Conservation (phyloP, 2,329 filamentous ascomycete genomes). For the Beauveria bassiana region DNA sequence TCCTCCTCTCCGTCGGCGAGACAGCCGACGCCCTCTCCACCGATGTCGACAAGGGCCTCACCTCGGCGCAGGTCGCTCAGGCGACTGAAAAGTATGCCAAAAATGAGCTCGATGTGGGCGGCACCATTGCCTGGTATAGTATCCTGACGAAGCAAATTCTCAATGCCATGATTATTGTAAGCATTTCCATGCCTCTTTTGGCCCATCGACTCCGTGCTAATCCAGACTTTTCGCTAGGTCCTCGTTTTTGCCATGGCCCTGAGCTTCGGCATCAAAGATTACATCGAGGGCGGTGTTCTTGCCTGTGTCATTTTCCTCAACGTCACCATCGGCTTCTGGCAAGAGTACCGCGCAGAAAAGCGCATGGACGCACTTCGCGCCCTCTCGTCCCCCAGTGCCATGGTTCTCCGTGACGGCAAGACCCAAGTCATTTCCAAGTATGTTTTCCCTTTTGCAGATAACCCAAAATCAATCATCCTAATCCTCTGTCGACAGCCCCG, state of each 20-base stretch:
- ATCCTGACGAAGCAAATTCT: constrained; percentile 65
- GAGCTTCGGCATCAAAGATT: constrained; percentile 59
- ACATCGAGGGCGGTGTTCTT: constrained; percentile 60
- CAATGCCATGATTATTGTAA: constrained; percentile 69
- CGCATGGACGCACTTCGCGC: constrained; percentile 57
- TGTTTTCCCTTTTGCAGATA: constrained; percentile 21
- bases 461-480: constrained; percentile 9
- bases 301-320: constrained; percentile 62
- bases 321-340: constrained; percentile 59
- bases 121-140: constrained; percentile 61
- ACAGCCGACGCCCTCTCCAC: constrained; percentile 56
- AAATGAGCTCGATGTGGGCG: constrained; percentile 65
- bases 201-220: not conserved
- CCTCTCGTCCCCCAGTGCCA: constrained; percentile 56
- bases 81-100: constrained; percentile 53
- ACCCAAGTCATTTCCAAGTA: constrained; percentile 51
- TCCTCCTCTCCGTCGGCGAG: constrained; percentile 52
- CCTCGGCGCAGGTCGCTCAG: constrained; percentile 48
- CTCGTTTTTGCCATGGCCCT: constrained; percentile 70
- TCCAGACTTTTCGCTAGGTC: constrained; percentile 40
- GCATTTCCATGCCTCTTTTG: constrained; percentile 19
- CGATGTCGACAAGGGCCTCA: constrained; percentile 60
- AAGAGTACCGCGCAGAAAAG: constrained; percentile 58
- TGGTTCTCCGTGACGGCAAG: constrained; percentile 52
- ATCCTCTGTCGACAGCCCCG: constrained; percentile 32